phyloP scores from a whole-genome alignment of 2,329 filamentous ascomycete species.

The Eutypella sp. region DNA sequence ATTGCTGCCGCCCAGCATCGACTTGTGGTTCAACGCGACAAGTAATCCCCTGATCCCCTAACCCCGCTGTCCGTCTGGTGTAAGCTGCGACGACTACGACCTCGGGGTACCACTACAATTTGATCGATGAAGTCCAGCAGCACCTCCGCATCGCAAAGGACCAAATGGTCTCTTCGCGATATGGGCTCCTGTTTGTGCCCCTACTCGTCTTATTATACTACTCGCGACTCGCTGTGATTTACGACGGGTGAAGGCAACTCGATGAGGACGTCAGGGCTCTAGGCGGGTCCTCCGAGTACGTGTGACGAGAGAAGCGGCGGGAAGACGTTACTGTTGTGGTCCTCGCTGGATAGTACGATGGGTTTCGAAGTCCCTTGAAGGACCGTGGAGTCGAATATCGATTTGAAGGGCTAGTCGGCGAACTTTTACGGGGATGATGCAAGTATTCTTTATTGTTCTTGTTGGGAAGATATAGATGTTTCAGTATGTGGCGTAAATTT shows the following conservation, averaged over 20 bases:
- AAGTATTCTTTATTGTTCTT: too few relatives aligned
- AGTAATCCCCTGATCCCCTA: constrained; percentile 7
- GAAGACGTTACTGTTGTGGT: too few relatives aligned
- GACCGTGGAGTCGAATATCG: not conserved
- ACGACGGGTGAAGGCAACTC: not conserved
- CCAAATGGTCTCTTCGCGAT: constrained; percentile 25
- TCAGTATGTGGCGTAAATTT: too few relatives aligned
- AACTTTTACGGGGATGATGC: too few relatives aligned
- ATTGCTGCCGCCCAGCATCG: constrained; percentile 15
- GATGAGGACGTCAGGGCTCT: not conserved
- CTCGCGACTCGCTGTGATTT: not conserved
- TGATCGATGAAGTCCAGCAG: constrained; percentile 27
- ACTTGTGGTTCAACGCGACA: constrained; percentile 7
- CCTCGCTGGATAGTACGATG: too few relatives aligned
- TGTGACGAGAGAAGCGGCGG: not conserved
- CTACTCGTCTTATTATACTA: not conserved
- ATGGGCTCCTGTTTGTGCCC: constrained; percentile 1
- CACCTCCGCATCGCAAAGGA: constrained; percentile 32
- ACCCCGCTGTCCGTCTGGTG: constrained; percentile 9
- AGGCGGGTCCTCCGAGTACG: not conserved
- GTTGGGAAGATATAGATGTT: too few relatives aligned
- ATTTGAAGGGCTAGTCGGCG: not conserved
- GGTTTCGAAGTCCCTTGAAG: not conserved
- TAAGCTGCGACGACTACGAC: too few relatives aligned
- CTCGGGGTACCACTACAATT: constrained; percentile 21